Conservation (phyloP, 2,329 filamentous ascomycete genomes). For the Aureobasidium leucospermi region DNA sequence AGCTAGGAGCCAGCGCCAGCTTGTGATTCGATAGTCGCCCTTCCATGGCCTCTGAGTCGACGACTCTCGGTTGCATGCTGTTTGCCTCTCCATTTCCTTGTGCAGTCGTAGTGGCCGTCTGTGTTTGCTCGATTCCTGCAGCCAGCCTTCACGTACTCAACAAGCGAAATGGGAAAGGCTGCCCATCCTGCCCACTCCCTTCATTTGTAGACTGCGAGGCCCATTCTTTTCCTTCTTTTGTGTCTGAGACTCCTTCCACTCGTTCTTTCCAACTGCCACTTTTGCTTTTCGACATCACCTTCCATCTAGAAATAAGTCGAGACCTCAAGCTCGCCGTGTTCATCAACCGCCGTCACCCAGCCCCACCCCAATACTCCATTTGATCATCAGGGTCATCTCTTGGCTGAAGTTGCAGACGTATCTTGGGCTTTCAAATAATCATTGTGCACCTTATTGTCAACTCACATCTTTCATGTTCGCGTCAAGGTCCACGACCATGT, state of each 20-base stretch:
- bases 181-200: neutral
- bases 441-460: neutral
- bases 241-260: conserved; percentile 8
- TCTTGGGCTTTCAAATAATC: neutral
- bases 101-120: conserved; percentile 7
- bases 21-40: conserved; percentile 7
- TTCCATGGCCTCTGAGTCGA: conserved; percentile 1
- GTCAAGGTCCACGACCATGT: conserved; percentile 25
- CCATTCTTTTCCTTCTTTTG: neutral
- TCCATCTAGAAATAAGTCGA: neutral
- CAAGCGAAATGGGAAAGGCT: neutral
- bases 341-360: neutral
- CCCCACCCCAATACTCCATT: neutral
- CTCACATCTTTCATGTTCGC: neutral
- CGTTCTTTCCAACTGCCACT: neutral
- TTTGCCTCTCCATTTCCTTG: conserved; percentile 10
- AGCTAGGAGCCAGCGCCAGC: neutral
- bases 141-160: conserved; percentile 4
- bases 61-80: conserved; percentile 9
- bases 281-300: neutral
- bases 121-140: conserved; percentile 13
- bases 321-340: neutral
- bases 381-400: neutral
- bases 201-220: conserved; percentile 5
- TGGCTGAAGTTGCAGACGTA: neutral